These are phyloP conservation scores for Acorus gramineus DNA, from an alignment of 106 monocot genomes.

Conservation along the genomic window DNA sequence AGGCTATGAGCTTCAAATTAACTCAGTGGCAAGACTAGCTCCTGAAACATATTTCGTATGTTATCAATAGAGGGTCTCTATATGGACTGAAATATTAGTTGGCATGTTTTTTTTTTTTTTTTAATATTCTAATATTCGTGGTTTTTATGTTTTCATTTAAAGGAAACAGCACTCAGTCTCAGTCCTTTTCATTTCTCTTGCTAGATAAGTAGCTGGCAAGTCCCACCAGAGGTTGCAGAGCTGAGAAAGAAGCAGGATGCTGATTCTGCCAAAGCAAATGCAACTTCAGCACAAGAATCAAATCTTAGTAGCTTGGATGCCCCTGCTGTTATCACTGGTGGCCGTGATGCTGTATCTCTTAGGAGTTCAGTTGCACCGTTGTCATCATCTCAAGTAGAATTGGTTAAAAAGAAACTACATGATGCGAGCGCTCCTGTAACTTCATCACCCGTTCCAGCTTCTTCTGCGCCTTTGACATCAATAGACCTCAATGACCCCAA, in stretches of 20 bases:
- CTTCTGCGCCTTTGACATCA: constrained; percentile 19
- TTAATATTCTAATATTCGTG: too few species aligned
- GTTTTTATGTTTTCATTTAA: too few species aligned
- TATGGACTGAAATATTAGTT: too few species aligned
- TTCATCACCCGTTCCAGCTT: constrained; percentile 31
- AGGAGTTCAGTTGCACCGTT: constrained; percentile 36
- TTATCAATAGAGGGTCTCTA: too few species aligned
- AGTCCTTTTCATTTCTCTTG: background rate
- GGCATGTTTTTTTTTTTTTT: too few species aligned
- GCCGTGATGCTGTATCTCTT: constrained; percentile 50
- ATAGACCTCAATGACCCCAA: constrained; percentile 44
- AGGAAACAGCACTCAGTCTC: too few species aligned
- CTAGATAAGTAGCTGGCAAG: constrained; percentile 94
- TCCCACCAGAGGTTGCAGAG: constrained; percentile 67
- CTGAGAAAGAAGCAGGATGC: constrained; percentile 41
- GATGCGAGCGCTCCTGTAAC: constrained; percentile 53
- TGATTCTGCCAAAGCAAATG: constrained; percentile 25
- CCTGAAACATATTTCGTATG: too few species aligned
- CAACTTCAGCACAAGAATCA: constrained; percentile 23
- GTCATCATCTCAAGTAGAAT: constrained; percentile 78
- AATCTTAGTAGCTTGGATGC: constrained; percentile 19
- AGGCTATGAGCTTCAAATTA: too few species aligned
- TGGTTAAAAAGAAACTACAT: constrained; percentile 95
- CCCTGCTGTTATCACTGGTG: constrained; percentile 63
- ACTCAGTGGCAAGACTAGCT: too few species aligned